Evolutionary conservation across 257 asterid species (phyloP).

Genomic region (Solanum sitiens): DNA sequence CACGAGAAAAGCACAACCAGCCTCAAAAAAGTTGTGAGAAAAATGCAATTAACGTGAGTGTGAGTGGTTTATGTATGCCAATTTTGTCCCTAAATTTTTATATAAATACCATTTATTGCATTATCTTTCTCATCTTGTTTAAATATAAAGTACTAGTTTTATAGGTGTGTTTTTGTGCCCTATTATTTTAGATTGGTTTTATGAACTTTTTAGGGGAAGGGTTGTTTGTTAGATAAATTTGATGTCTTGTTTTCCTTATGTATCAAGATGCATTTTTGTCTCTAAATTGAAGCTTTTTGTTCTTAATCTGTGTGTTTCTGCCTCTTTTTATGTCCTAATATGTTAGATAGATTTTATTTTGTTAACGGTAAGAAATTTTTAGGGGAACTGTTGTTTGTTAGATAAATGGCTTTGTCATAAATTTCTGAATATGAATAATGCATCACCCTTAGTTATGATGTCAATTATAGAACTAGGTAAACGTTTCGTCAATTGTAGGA

Average conservation of each 20-base stretch:
- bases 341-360: not conserved
- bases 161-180: not conserved
- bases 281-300: not conserved
- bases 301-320: not conserved
- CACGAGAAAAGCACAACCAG: too few species aligned
- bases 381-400: not conserved
- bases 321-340: not conserved
- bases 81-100: not conserved
- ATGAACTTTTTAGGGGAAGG: not conserved
- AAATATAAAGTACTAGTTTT: not conserved
- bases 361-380: not conserved
- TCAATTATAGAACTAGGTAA: not conserved
- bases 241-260: not conserved
- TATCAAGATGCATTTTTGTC: not conserved
- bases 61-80: too few species aligned
- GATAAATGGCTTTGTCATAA: not conserved
- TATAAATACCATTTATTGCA: not conserved
- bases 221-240: not conserved
- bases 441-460: not conserved
- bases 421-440: not conserved
- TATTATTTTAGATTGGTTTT: not conserved
- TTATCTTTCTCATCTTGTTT: not conserved
- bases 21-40: too few species aligned
- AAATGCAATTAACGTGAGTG: too few species aligned
- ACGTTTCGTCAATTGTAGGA: not conserved